Conservation (phyloP, 352 stramenopile genomes). For the Sclerospora graminicola region DNA sequence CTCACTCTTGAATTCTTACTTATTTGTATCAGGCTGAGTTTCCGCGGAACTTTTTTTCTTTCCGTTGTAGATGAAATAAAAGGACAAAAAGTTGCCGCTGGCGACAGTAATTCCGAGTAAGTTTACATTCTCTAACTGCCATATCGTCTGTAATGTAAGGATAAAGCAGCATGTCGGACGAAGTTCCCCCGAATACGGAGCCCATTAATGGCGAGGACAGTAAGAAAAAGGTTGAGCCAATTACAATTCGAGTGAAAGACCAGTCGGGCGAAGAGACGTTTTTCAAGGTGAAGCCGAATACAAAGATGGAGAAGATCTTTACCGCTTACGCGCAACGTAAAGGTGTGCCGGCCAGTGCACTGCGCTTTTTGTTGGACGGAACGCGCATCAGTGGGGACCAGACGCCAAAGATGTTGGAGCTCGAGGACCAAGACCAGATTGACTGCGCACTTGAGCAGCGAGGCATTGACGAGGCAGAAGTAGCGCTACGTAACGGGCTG, state of each 20-base stretch:
- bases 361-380: conserved; percentile 95
- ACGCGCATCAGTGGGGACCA: conserved; percentile 90
- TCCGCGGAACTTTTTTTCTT: background rate
- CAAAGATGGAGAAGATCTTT: conserved; percentile 98
- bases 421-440: conserved; percentile 98
- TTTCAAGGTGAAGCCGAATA: conserved; percentile 99
- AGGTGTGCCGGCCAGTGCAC: conserved; percentile 77
- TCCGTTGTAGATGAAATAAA: too few relatives aligned
- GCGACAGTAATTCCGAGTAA: too few relatives aligned
- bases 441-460: conserved; percentile 90
- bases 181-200: conserved; percentile 36
- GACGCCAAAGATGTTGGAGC: conserved; percentile 94
- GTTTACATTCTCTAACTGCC: too few relatives aligned
- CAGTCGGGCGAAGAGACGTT: conserved; percentile 93
- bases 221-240: conserved; percentile 83
- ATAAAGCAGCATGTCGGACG: conserved; percentile 43
- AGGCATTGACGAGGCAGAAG: background rate
- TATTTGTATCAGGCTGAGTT: background rate
- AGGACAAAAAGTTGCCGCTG: too few relatives aligned
- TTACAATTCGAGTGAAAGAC: conserved; percentile 86
- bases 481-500: too few relatives aligned
- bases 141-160: background rate
- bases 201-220: conserved; percentile 31
- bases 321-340: conserved; percentile 93
- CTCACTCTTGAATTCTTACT: conserved; percentile 6